Evolutionary conservation across 768 basidiomycete genomes (phyloP).

Genomic region (Lyophyllum atratum): DNA sequence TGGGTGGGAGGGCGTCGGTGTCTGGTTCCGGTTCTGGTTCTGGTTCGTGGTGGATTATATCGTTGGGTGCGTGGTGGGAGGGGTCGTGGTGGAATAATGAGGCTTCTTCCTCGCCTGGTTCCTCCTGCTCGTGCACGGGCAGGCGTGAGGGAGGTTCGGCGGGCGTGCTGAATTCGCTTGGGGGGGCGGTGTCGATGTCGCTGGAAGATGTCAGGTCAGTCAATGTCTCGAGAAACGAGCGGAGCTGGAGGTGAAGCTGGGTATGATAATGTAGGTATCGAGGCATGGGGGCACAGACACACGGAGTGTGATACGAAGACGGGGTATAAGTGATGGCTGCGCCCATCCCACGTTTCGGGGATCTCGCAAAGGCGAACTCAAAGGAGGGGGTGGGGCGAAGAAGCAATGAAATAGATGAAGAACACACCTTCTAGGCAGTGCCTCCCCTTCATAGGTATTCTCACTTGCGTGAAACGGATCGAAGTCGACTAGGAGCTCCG

Average conservation of each 20-base stretch:
- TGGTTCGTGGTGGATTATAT: neutral
- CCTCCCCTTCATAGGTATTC: neutral
- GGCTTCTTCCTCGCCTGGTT: neutral
- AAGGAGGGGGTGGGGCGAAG: too few relatives aligned
- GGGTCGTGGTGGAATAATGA: neutral
- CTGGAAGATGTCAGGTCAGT: neutral
- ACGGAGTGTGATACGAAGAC: too few relatives aligned
- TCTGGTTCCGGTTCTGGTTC: neutral
- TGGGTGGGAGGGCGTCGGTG: conserved; percentile 1
- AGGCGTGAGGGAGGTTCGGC: neutral
- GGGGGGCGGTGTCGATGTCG: neutral
- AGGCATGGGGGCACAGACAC: too few relatives aligned
- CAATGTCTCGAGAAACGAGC: neutral
- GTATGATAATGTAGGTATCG: neutral
- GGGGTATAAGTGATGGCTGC: too few relatives aligned
- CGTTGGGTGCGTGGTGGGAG: neutral
- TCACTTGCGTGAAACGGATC: neutral
- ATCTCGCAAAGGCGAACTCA: too few relatives aligned
- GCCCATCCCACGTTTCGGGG: too few relatives aligned
- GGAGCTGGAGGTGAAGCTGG: neutral
- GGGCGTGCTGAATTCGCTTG: neutral
- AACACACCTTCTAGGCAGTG: neutral
- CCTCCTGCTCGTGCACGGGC: neutral
- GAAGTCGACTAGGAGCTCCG: neutral
- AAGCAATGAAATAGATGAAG: too few relatives aligned